Evolutionary conservation across 331 rosid genomes (phyloP).

Genomic region (Arachis monticola): DNA sequence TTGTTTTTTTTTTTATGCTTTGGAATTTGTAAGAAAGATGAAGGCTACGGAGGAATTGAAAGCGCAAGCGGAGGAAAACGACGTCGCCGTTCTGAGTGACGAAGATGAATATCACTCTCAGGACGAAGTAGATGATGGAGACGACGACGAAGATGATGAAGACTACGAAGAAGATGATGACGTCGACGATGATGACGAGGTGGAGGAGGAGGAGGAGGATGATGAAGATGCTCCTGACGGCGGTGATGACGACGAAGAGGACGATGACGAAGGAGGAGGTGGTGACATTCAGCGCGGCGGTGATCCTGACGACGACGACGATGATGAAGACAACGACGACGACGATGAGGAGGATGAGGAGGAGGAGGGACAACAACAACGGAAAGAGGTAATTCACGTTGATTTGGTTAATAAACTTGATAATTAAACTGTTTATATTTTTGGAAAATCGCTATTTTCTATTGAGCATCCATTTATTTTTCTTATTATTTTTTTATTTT

Average conservation of each 20-base stretch:
- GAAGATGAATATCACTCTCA: slow-evolving; percentile 44
- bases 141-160: slow-evolving; percentile 49
- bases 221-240: slow-evolving; percentile 56
- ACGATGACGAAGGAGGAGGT: slow-evolving; percentile 46
- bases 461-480: background rate
- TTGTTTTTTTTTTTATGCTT: background rate
- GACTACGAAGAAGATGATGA: slow-evolving; percentile 39
- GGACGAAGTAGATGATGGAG: slow-evolving; percentile 54
- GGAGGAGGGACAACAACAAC: slow-evolving; percentile 3
- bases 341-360: slow-evolving; percentile 52
- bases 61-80: slow-evolving; percentile 60
- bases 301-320: slow-evolving; percentile 55
- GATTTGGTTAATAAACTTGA: slow-evolving; percentile 25
- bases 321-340: slow-evolving; percentile 49
- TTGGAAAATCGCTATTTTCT: background rate
- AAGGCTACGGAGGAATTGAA: slow-evolving; percentile 57
- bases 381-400: slow-evolving; percentile 54
- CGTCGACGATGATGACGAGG: slow-evolving; percentile 47
- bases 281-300: slow-evolving; percentile 56
- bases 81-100: slow-evolving; percentile 46
- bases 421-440: background rate
- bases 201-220: slow-evolving; percentile 57
- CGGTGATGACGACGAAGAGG: slow-evolving; percentile 59
- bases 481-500: background rate
- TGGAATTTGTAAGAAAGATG: slow-evolving; percentile 64